A percentile compares a stretch with the other conserved stretches of the same genome.
Conservation (phyloP, 192 early-diverging fungal species). For the Gaertneriomyces semiglobifer region DNA sequence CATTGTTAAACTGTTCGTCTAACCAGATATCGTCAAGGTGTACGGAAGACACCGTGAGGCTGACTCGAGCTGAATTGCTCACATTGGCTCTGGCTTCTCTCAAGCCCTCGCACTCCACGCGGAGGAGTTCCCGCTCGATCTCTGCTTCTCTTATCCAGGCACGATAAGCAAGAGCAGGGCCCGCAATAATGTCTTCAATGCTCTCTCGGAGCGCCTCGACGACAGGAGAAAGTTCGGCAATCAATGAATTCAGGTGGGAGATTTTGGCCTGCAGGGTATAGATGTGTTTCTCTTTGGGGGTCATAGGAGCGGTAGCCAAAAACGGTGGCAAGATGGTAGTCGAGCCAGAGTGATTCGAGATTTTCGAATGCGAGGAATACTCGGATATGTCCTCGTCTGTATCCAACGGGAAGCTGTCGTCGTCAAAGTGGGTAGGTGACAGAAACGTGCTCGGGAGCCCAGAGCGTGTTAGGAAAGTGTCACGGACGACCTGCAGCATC, state of each 20-base stretch:
- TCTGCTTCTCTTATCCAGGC: conserved; percentile 17
- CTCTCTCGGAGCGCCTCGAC: conserved; percentile 11
- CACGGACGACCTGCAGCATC: conserved; percentile 12
- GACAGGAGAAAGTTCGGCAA: background rate
- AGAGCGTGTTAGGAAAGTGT: conserved; percentile 3
- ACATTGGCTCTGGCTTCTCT: conserved; percentile 6
- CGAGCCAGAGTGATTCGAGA: background rate
- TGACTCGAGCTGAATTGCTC: background rate
- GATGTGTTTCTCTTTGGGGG: background rate
- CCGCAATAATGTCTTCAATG: conserved; percentile 7
- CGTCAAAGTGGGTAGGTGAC: background rate
- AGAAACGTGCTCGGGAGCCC: background rate
- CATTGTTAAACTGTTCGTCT: background rate
- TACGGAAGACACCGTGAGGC: background rate
- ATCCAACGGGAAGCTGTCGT: background rate
- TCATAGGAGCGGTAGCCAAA: background rate
- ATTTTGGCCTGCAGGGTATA: background rate
- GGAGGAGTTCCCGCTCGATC: conserved; percentile 6
- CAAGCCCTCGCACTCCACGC: conserved; percentile 13
- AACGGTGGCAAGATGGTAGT: background rate
- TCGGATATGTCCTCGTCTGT: background rate
- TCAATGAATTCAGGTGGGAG: conserved; percentile 4
- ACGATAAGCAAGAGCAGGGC: conserved; percentile 10
- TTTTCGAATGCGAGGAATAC: background rate
- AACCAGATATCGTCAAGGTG: background rate